phyloP scores from a whole-genome alignment of 2,329 filamentous ascomycete genomes.

The Penicillium capsulatum region DNA sequence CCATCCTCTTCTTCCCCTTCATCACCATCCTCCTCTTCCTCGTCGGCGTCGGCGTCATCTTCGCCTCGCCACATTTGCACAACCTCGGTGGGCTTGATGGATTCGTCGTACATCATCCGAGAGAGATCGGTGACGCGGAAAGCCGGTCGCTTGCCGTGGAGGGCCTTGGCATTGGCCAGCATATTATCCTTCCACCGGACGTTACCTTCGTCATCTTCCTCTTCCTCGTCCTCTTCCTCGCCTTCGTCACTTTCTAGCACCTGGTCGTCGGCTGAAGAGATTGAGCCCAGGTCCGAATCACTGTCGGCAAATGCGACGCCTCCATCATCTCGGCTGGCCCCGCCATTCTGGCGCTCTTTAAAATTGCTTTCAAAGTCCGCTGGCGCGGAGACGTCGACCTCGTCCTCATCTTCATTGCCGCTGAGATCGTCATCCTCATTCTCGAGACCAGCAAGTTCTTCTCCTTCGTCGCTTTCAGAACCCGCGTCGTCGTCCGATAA shows the following conservation, averaged over 20 bases:
- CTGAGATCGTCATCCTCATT: conserved; percentile 51
- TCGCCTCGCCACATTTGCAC: conserved; percentile 75
- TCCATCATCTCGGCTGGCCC: conserved; percentile 55
- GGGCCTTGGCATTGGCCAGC: conserved; percentile 64
- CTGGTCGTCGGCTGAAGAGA: conserved; percentile 62
- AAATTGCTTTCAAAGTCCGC: conserved; percentile 44
- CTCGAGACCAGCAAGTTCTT: conserved; percentile 49
- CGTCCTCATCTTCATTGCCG: conserved; percentile 40
- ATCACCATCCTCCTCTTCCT: conserved; percentile 50
- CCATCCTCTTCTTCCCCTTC: conserved; percentile 60
- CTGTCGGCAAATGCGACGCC: conserved; percentile 91
- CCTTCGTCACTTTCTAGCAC: conserved; percentile 48
- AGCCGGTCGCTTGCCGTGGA: conserved; percentile 65
- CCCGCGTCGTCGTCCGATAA: conserved; percentile 57
- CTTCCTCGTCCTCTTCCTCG: conserved; percentile 44
- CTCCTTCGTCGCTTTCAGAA: conserved; percentile 49
- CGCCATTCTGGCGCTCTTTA: conserved; percentile 49
- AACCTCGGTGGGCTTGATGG: conserved; percentile 69
- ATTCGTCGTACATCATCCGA: conserved; percentile 81
- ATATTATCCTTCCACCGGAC: conserved; percentile 90
- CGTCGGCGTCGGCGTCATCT: conserved; percentile 55
- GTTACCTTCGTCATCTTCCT: conserved; percentile 64
- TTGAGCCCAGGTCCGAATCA: conserved; percentile 89
- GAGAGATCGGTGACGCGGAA: conserved; percentile 80
- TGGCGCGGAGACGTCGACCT: conserved; percentile 38